Evolutionary conservation across 2,329 filamentous ascomycete genomes (phyloP).

Genomic region (Ambrosiella xylebori): DNA sequence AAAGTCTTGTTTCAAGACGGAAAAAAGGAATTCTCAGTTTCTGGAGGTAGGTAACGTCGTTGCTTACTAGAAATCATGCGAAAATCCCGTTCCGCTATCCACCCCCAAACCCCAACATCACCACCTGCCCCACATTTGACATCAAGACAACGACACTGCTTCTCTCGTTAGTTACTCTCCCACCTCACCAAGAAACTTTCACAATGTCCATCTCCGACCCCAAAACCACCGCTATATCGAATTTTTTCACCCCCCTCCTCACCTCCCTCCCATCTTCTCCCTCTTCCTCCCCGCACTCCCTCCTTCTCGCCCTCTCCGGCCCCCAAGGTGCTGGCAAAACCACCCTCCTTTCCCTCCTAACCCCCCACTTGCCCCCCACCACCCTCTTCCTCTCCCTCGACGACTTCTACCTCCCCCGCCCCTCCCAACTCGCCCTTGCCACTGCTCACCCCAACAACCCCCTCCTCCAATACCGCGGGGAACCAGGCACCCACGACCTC

Average conservation of each 20-base stretch:
- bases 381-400: constrained; percentile 66
- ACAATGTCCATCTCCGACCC: constrained; percentile 35
- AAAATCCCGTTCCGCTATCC: not conserved
- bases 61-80: no score
- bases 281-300: constrained; percentile 35
- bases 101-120: not conserved
- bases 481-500: constrained; percentile 72
- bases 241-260: constrained; percentile 51
- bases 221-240: constrained; percentile 60
- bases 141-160: no score
- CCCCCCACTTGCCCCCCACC: constrained; percentile 39
- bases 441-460: constrained; percentile 50
- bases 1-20: no score
- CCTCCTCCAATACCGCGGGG: constrained; percentile 64
- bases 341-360: constrained; percentile 57
- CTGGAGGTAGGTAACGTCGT: no score
- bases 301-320: constrained; percentile 78
- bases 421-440: constrained; percentile 48
- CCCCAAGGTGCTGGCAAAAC: constrained; percentile 89
- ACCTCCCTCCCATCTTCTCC: constrained; percentile 10
- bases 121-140: not conserved
- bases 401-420: constrained; percentile 69
- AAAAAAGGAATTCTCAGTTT: no score
- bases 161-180: no score
- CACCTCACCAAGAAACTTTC: not conserved